Percentiles rank a stretch among this genome's conserved stretches.
These are phyloP conservation scores for Exserohilum rostratum DNA, from an alignment of 2,329 filamentous ascomycete species.

Conservation along the genomic window DNA sequence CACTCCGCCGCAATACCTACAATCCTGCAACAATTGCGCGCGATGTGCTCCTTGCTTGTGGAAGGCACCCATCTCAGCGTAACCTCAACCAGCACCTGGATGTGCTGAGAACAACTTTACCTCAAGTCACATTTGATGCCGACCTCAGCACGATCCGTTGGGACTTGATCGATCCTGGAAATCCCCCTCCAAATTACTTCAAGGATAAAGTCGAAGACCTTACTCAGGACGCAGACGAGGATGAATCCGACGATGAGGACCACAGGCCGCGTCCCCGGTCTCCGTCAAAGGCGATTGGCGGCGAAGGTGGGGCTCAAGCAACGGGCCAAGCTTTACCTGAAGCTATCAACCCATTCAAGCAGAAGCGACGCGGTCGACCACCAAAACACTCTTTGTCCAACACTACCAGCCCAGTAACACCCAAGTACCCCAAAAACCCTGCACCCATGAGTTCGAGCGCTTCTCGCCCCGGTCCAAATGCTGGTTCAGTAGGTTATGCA, in stretches of 20 bases:
- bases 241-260: slow-evolving; percentile 43
- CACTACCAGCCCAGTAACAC: slow-evolving; percentile 22
- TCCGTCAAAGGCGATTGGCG: slow-evolving; percentile 27
- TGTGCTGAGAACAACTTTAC: slow-evolving; percentile 52
- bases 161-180: slow-evolving; percentile 66
- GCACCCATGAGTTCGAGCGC: slow-evolving; percentile 35
- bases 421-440: slow-evolving; percentile 18
- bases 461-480: slow-evolving; percentile 24
- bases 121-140: slow-evolving; percentile 52
- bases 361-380: slow-evolving; percentile 45
- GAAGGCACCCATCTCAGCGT: slow-evolving; percentile 65
- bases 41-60: slow-evolving; percentile 67
- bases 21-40: slow-evolving; percentile 67
- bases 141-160: slow-evolving; percentile 66
- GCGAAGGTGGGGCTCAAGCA: slow-evolving; percentile 25
- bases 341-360: slow-evolving; percentile 41
- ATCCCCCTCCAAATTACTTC: slow-evolving; percentile 49
- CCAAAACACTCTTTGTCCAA: slow-evolving; percentile 40
- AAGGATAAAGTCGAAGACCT: slow-evolving; percentile 31
- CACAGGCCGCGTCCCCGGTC: slow-evolving; percentile 18
- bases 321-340: slow-evolving; percentile 38
- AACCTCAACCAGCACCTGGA: slow-evolving; percentile 66
- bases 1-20: slow-evolving; percentile 59
- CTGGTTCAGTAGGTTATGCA: slow-evolving; percentile 48
- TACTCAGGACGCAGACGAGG: slow-evolving; percentile 44